Conservation (phyloP, 176 grass and related monocot species). For the barley (Hordeum vulgare) region MorexV3_pseudomolecules_assembly NC_058521.1:553955504-553956003, state of each 20-base stretch:
- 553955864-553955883: slow-evolving; percentile 96
- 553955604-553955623: background rate
- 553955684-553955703: slow-evolving; percentile 21
- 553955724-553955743: slow-evolving; percentile 99
- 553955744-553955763: slow-evolving; percentile 87
- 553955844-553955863: slow-evolving; percentile 53
- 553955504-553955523: slow-evolving; percentile 82
- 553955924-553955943: slow-evolving; percentile 89
- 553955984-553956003: background rate
- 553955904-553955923: slow-evolving; percentile 94
- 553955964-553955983: background rate
- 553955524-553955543: slow-evolving; percentile 99
- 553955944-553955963: slow-evolving; percentile 44
- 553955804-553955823: slow-evolving; percentile 17
- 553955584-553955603: slow-evolving; percentile 88
- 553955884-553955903: slow-evolving; percentile 66
- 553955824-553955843: slow-evolving; percentile 11
- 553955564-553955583: slow-evolving; percentile 74
- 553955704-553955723: slow-evolving; percentile 94
- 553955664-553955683: background rate
- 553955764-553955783: slow-evolving; percentile 92
- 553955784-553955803: slow-evolving; percentile 8
- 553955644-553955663: slow-evolving; percentile 19
- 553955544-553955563: slow-evolving; percentile 51
- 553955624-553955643: background rate